Percentiles rank a stretch among this genome's conserved stretches.
phyloP scores from a whole-genome alignment of 2,329 filamentous ascomycete species.

The Aspergillus alliaceus region DNA sequence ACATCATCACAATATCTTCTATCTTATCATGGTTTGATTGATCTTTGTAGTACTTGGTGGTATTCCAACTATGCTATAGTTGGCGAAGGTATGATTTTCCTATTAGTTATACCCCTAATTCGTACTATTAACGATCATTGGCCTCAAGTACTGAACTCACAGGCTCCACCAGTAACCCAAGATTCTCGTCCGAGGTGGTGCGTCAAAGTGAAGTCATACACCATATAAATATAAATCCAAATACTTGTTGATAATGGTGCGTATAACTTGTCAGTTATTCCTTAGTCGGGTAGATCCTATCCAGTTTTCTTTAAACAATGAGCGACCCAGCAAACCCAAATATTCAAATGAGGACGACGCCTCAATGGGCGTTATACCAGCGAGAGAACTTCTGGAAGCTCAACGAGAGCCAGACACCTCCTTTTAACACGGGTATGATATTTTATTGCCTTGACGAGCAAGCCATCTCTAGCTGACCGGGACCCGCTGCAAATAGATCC shows the following conservation, averaged over 20 bases:
- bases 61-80: neutral
- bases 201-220: constrained; percentile 34
- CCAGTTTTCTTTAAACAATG: too few relatives aligned
- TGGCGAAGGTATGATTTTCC: neutral
- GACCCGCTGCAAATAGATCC: constrained; percentile 41
- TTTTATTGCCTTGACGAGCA: neutral
- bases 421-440: constrained; percentile 53
- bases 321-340: constrained; percentile 55
- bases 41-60: neutral
- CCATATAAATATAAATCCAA: neutral
- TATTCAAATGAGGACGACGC: constrained; percentile 50
- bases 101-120: neutral
- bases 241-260: too few relatives aligned
- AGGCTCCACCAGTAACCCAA: neutral
- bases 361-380: constrained; percentile 57
- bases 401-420: constrained; percentile 51
- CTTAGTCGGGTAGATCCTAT: too few relatives aligned
- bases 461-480: neutral
- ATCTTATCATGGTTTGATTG: neutral
- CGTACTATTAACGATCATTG: neutral
- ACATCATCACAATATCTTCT: neutral
- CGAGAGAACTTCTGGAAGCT: constrained; percentile 56
- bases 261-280: too few relatives aligned
- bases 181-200: constrained; percentile 14
- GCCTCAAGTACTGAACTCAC: constrained; percentile 2